Evolutionary conservation across 129 eudicot genomes (phyloP).

Genomic region (Artemisia annua): DNA sequence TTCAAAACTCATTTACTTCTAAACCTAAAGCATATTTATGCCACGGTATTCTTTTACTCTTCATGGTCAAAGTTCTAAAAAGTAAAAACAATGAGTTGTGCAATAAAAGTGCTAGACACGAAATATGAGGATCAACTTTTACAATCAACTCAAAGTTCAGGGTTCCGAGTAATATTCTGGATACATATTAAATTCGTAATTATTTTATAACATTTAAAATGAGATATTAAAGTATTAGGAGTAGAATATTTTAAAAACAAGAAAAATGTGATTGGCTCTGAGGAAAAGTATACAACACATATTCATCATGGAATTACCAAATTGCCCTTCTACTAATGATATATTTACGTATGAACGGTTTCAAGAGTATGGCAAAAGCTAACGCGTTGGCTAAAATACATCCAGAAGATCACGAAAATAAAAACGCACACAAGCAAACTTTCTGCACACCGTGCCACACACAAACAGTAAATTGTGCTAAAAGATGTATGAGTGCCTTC

Average conservation of each 20-base stretch:
- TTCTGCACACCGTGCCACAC: too few relatives aligned
- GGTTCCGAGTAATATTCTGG: not conserved
- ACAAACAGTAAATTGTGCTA: too few relatives aligned
- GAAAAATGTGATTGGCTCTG: slow-evolving; percentile 26
- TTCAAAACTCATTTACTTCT: too few relatives aligned
- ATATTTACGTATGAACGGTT: slow-evolving; percentile 11
- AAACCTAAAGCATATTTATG: too few relatives aligned
- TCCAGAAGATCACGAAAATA: slow-evolving; percentile 17
- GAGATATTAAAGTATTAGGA: slow-evolving; percentile 16
- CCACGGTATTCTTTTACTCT: too few relatives aligned
- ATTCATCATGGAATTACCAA: slow-evolving; percentile 10
- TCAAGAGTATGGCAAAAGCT: slow-evolving; percentile 16
- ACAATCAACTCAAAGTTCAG: slow-evolving; percentile 12
- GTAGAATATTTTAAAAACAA: not conserved
- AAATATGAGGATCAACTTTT: slow-evolving; percentile 10
- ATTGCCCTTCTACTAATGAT: slow-evolving; percentile 4
- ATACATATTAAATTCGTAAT: slow-evolving; percentile 17
- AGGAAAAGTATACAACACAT: slow-evolving; percentile 28
- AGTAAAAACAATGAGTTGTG: too few relatives aligned
- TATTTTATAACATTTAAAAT: slow-evolving; percentile 25
- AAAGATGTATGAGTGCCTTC: too few relatives aligned
- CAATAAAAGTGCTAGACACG: too few relatives aligned
- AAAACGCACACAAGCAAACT: not conserved
- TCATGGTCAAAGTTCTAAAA: too few relatives aligned
- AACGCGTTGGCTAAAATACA: slow-evolving; percentile 25